Evolutionary conservation across 192 early-diverging fungal species (phyloP).

Genomic region (Paraglomus occultum): DNA sequence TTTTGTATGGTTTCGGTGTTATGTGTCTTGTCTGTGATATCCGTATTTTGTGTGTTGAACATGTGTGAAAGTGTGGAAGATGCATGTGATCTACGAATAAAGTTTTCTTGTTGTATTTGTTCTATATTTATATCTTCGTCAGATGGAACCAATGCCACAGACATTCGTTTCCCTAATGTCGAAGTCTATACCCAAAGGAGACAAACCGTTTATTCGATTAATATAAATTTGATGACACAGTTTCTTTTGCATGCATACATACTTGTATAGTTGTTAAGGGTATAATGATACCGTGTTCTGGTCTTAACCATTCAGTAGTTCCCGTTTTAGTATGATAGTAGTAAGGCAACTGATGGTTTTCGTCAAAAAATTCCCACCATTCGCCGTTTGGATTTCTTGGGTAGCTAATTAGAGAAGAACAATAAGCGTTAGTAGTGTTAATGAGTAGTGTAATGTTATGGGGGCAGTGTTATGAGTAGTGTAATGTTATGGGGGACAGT

Average conservation of each 20-base stretch:
- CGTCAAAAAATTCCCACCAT: constrained; percentile 97
- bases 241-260: constrained; percentile 24
- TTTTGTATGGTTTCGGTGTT: too few species aligned
- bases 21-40: too few species aligned
- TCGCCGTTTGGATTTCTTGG: constrained; percentile 75
- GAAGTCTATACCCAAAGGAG: constrained; percentile 42
- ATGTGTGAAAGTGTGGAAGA: too few species aligned
- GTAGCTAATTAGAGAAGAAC: constrained; percentile 54
- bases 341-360: constrained; percentile 80
- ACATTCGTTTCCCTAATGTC: constrained; percentile 77
- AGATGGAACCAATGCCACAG: constrained; percentile 46
- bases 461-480: not conserved
- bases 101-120: not conserved
- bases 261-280: constrained; percentile 70
- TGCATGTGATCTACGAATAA: too few species aligned
- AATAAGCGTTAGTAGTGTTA: constrained; percentile 8
- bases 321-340: constrained; percentile 90
- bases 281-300: constrained; percentile 67
- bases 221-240: constrained; percentile 16
- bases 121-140: not conserved
- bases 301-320: constrained; percentile 86
- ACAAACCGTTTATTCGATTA: constrained; percentile 35
- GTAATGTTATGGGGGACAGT: too few species aligned
- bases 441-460: not conserved
- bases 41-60: too few species aligned